Conservation (phyloP, 768 basidiomycete species). For the Hemileccinum impolitum region DNA sequence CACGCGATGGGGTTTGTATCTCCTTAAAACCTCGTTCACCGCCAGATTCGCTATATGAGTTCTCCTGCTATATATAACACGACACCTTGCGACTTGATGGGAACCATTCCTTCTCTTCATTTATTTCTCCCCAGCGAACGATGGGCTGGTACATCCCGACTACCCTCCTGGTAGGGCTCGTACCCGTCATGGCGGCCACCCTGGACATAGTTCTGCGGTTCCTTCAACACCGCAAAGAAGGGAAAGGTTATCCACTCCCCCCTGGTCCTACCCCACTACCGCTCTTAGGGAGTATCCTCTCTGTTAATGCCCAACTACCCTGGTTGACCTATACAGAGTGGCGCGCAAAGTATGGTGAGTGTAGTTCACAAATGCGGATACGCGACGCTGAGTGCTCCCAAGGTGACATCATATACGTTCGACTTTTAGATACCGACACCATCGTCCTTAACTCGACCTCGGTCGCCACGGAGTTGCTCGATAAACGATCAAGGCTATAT, state of each 20-base stretch:
- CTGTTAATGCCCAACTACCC: neutral
- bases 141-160: neutral
- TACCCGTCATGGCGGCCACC: neutral
- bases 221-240: neutral
- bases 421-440: neutral
- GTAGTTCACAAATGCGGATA: no score
- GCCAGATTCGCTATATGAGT: no score
- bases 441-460: neutral
- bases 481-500: constrained; percentile 1
- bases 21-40: no score
- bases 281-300: constrained; percentile 3
- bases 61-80: no score
- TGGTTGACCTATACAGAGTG: constrained; percentile 10
- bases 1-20: no score
- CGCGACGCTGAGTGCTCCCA: neutral
- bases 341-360: constrained; percentile 5
- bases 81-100: no score
- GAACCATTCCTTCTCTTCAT: neutral
- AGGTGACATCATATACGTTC: constrained; percentile 2
- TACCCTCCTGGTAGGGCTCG: neutral
- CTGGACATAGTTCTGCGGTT: neutral
- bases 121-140: neutral
- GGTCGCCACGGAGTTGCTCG: neutral
- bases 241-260: neutral
- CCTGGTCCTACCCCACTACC: constrained; percentile 8